Evolutionary conservation across 371 early-diverging fungal genomes (phyloP).

Genomic region (Mycotypha africana): DNA sequence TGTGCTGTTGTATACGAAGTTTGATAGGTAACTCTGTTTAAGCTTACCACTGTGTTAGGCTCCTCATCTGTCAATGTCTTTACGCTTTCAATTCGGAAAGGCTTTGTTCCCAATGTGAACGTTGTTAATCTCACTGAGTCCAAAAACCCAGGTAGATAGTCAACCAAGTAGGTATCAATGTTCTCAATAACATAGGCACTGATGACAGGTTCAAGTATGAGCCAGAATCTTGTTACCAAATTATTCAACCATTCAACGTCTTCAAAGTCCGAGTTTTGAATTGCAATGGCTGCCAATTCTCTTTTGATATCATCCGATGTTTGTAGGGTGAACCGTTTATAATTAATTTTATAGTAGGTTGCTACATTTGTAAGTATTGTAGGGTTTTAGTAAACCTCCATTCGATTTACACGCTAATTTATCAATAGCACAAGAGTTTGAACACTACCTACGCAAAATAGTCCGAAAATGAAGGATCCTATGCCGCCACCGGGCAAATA

Average conservation of each 20-base stretch:
- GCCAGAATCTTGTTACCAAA: conserved; percentile 88
- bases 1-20: no score
- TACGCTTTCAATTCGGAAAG: conserved; percentile 90
- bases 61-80: conserved; percentile 69
- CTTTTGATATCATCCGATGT: conserved; percentile 71
- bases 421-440: no score
- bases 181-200: conserved; percentile 73
- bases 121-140: conserved; percentile 89
- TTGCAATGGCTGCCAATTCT: conserved; percentile 39
- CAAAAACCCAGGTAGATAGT: conserved; percentile 83
- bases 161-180: conserved; percentile 71
- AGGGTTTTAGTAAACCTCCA: no score
- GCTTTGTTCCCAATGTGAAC: conserved; percentile 95
- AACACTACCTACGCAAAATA: conserved; percentile 41
- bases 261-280: conserved; percentile 65
- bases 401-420: conserved; percentile 5
- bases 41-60: conserved; percentile 73
- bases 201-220: conserved; percentile 91
- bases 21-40: no score
- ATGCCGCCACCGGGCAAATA: conserved; percentile 23
- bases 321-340: conserved; percentile 57
- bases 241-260: conserved; percentile 98
- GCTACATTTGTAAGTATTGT: conserved; percentile 25
- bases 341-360: conserved; percentile 65
- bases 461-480: conserved; percentile 31